Evolutionary conservation across 2,329 filamentous ascomycete genomes (phyloP), one percentile per base, ranked within the genome.

Genomic region (Geosmithia flava): DNA sequence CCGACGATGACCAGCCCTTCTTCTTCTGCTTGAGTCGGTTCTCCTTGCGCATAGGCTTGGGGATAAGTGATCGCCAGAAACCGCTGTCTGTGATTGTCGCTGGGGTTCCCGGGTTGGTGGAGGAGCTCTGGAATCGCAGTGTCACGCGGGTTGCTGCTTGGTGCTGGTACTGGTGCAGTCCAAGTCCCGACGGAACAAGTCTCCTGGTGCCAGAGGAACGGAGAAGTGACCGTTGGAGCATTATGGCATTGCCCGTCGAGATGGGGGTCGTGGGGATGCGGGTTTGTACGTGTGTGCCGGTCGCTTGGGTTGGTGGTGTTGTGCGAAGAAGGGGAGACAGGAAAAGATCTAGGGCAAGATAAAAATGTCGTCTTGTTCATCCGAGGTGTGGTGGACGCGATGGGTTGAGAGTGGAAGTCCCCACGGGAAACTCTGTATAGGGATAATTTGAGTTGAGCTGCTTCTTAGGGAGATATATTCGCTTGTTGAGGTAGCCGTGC

Each of bases 41-140:
- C 54, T 68, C 60, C 45, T 61, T 64, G 52, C 79, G 76, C 44
- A 82, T 58, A n/a, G 78, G 75, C 55, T 83, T 86, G 2, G 85
- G 85, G 45, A 89, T 66, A 51, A 89, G 66, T 10, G 75, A 76
- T 55, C 72, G 76, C 85, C 85, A 89, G 62, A 88, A 81, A 10
- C 77, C 77, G 6, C 70, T 53, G 54, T 81, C 72, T 20, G 68
- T 65, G 47, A 83, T 65, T 42, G 70, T 72, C n/a, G 72, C 75
- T 10, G 72, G 59, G 11, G 59, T 58, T 1, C 23, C 23, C 23
- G 23, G 23, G 23, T 27, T 27, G 23, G 33, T 7, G 6, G 33
- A 37, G 68, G 16, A 42, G 42, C 29, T 44, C 29, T 46, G 47
- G 41, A 7, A 17, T 10, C 40, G 47, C 16, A 27, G 6, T 11